Base-by-base conservation (phyloP, 768 basidiomycete species). In the Steccherinum ochraceum region DNA sequence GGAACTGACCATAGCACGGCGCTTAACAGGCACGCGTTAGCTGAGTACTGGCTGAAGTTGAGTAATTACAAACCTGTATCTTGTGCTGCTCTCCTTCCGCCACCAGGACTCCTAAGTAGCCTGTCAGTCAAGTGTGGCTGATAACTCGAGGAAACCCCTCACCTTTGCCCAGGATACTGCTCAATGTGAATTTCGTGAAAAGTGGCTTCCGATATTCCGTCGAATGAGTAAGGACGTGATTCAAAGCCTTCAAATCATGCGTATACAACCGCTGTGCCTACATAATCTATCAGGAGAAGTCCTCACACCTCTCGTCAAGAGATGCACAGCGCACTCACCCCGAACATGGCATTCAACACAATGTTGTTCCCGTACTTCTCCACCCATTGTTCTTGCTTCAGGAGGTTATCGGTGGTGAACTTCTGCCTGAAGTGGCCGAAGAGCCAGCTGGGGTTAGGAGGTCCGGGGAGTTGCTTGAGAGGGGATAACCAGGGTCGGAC, bases 171-270 rank as follows among this genome's bases (percentile, higher is more conserved):
- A 84, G 62, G 23, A 84, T 58, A 12, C 62, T 63, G 12, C 61
- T 53, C 4, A 84, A 61, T 30, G 49, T 61, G 30, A 64, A 69
- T 11, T 75, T 67, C 3, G 65, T 56, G 0, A 60, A 54, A 7
- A 70, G 67, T 0, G 83, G 73, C 55, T 86, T 88, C 52, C 78
- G 75, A 53, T 83, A 88, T 35, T 71, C 65, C 24, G 74, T 63
- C 21, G 67, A 67, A 49, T 85, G 80, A 53, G 74, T 72, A 12
- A 91, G 68, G 46, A 92, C 69, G 56, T 89, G 80, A 40, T 75
- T 73, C 27, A 90, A 39, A 0, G 85, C 86, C 23, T 77, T 77
- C 0, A 77, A 67, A 57, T 89, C 89, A 47, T 71, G 62, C 0
- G 83, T 86, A 60, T 73, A 74, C 11, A 88, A 62, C 4, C 76